Conservation (phyloP, 2,329 filamentous ascomycete species). For the Hypoxylon sp. region DNA sequence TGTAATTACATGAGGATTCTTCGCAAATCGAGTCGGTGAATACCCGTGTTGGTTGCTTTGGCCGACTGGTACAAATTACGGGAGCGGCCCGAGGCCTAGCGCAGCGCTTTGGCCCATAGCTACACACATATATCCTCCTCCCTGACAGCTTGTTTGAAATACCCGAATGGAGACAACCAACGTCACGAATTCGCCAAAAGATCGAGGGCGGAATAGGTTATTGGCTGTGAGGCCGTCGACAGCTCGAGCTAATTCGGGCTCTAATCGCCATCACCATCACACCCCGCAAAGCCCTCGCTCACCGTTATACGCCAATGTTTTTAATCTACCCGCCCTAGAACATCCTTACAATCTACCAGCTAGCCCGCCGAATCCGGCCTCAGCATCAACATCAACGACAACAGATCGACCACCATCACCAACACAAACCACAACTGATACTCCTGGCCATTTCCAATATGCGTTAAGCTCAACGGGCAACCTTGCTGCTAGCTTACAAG, state of each 20-base stretch:
- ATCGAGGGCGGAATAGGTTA: slow-evolving; percentile 34
- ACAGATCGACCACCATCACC: slow-evolving; percentile 24
- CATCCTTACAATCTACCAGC: slow-evolving; percentile 19
- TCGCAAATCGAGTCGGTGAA: slow-evolving; percentile 1
- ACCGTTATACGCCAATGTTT: slow-evolving; percentile 35
- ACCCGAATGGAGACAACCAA: slow-evolving; percentile 39
- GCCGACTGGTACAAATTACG: slow-evolving; percentile 21
- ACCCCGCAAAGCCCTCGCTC: slow-evolving; percentile 41
- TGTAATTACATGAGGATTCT: slow-evolving; percentile 13
- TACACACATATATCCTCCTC: slow-evolving; percentile 5
- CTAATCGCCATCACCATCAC: slow-evolving; percentile 24
- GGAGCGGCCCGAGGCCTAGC: slow-evolving; percentile 42
- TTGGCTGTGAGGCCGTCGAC: slow-evolving; percentile 40
- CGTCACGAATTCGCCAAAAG: slow-evolving; percentile 33
- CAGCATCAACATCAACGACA: slow-evolving; percentile 11
- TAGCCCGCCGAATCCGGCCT: slow-evolving; percentile 18
- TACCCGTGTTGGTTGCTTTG: slow-evolving; percentile 7
- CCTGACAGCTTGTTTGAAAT: not conserved
- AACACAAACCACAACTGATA: slow-evolving; percentile 12
- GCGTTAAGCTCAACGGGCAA: slow-evolving; percentile 30
- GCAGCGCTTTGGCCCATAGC: slow-evolving; percentile 25
- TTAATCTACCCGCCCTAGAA: slow-evolving; percentile 20
- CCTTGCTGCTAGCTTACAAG: slow-evolving; percentile 17
- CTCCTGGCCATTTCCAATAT: slow-evolving; percentile 31
- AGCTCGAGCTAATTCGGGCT: slow-evolving; percentile 30